Evolutionary conservation across 495 filamentous ascomycete species (phyloP).

Genomic region (Hyaloscypha bicolor): DNA sequence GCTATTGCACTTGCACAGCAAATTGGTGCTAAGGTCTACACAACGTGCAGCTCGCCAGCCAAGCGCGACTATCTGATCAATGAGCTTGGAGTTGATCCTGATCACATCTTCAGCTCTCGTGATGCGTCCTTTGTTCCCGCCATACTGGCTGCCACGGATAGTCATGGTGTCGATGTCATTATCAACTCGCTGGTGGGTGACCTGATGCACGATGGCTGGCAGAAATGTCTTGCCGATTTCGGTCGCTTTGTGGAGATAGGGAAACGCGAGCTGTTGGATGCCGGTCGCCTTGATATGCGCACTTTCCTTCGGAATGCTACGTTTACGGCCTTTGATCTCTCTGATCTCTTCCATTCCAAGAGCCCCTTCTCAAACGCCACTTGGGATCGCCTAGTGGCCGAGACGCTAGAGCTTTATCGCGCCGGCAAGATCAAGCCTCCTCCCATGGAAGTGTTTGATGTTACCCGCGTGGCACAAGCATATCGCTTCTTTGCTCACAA

Average conservation of each 20-base stretch:
- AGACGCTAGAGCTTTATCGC: neutral
- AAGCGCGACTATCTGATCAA: slow-evolving; percentile 53
- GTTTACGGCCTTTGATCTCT: slow-evolving; percentile 18
- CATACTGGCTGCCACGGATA: slow-evolving; percentile 44
- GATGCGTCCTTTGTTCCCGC: slow-evolving; percentile 42
- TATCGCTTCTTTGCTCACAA: neutral
- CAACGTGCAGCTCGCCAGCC: slow-evolving; percentile 54
- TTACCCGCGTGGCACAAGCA: neutral
- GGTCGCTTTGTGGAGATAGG: slow-evolving; percentile 55
- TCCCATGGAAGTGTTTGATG: slow-evolving; percentile 9
- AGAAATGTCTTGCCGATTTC: slow-evolving; percentile 47
- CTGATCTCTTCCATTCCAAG: neutral
- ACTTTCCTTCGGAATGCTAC: slow-evolving; percentile 39
- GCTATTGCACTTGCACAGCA: slow-evolving; percentile 57
- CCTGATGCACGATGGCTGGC: slow-evolving; percentile 43
- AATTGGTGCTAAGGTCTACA: slow-evolving; percentile 51
- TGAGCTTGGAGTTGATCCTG: slow-evolving; percentile 48
- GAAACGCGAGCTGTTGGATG: slow-evolving; percentile 35
- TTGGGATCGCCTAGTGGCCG: neutral
- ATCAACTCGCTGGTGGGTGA: slow-evolving; percentile 53
- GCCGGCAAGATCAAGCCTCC: neutral
- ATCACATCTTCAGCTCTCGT: slow-evolving; percentile 52
- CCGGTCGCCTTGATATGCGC: slow-evolving; percentile 36
- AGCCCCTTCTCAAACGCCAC: neutral
- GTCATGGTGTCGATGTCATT: slow-evolving; percentile 56